Evolutionary conservation across 495 filamentous ascomycete genomes (phyloP).

Genomic region (Ramalina intermedia): DNA sequence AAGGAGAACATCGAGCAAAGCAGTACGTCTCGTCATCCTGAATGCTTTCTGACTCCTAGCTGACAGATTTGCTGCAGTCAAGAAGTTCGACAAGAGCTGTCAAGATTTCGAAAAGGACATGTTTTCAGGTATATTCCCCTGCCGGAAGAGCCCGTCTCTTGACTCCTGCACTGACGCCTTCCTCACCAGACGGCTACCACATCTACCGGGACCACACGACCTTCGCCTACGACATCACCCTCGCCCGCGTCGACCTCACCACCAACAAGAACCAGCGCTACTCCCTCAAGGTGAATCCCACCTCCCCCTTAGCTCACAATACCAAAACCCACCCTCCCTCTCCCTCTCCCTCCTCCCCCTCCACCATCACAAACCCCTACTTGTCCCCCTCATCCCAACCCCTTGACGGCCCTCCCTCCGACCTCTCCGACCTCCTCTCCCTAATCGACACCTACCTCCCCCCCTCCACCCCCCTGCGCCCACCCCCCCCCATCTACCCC

Average conservation of each 20-base stretch:
- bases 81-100: conserved; percentile 10
- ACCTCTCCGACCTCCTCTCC: neutral
- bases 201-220: conserved; percentile 31
- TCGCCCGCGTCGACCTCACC: conserved; percentile 26
- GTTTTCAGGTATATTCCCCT: conserved; percentile 4
- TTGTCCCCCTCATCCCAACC: neutral
- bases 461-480: neutral
- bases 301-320: neutral
- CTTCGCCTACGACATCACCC: conserved; percentile 34
- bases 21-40: conserved; percentile 16
- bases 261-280: conserved; percentile 26
- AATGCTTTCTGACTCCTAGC: neutral
- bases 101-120: conserved; percentile 11
- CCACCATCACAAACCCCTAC: neutral
- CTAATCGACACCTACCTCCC: neutral
- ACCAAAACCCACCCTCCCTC: neutral
- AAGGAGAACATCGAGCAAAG: conserved; percentile 17
- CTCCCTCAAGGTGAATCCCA: conserved; percentile 21
- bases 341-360: neutral
- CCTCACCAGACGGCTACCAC: conserved; percentile 28
- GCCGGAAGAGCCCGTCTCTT: neutral
- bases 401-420: neutral
- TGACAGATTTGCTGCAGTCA: conserved; percentile 6
- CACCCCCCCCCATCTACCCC: neutral
- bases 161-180: too few relatives aligned